Evolutionary conservation across 805 yeast genomes (phyloP).

Genomic region (Saccharomyces mikatae): DNA sequence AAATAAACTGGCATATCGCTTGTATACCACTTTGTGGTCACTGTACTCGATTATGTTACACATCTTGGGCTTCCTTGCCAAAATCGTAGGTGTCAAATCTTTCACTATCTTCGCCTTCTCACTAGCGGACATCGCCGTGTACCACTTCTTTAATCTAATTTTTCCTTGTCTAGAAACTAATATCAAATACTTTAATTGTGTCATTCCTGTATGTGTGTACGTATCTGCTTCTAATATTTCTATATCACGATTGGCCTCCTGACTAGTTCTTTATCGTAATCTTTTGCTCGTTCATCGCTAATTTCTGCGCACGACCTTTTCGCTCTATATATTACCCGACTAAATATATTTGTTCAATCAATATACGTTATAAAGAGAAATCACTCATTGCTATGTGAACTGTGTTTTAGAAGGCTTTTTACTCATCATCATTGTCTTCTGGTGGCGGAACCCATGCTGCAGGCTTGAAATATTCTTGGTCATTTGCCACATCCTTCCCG

Average conservation of each 20-base stretch:
- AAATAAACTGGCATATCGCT: constrained; percentile 88
- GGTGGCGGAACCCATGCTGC: constrained; percentile 54
- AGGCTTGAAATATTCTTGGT: constrained; percentile 70
- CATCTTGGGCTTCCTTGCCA: constrained; percentile 86
- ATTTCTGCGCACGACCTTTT: background rate
- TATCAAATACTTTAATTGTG: constrained; percentile 60
- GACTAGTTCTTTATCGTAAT: background rate
- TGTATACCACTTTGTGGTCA: constrained; percentile 68
- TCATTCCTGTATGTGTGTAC: constrained; percentile 12
- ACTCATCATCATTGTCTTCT: constrained; percentile 29
- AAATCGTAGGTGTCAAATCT: constrained; percentile 78
- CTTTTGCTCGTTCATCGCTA: background rate
- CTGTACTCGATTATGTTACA: constrained; percentile 86
- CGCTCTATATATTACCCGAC: background rate
- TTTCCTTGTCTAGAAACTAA: constrained; percentile 91
- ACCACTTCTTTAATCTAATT: constrained; percentile 91
- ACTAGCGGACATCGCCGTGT: constrained; percentile 69
- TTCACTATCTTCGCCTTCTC: constrained; percentile 77
- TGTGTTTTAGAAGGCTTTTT: background rate
- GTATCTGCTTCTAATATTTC: background rate
- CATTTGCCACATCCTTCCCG: constrained; percentile 35
- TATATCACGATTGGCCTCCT: too few relatives aligned
- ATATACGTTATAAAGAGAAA: background rate
- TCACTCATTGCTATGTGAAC: background rate
- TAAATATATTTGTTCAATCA: background rate